Evolutionary conservation across 1,284 basidiomycete genomes (phyloP).

Genomic region (Microstroma glucosiphilum): DNA sequence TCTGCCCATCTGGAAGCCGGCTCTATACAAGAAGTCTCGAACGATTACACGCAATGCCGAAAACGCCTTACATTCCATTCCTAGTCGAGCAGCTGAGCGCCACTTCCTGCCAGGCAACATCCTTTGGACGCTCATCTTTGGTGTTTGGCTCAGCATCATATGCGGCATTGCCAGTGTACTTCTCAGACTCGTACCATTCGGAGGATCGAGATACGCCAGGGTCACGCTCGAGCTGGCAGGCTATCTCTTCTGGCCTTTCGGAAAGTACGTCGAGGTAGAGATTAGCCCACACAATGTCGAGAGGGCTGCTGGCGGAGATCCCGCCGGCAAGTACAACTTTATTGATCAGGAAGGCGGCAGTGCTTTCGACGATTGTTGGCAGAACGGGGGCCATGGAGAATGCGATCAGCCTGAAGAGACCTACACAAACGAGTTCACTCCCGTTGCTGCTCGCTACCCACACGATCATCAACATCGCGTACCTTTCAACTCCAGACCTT

Average conservation of each 20-base stretch:
- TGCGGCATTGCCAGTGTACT: conserved; percentile 66
- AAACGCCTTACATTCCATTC: conserved; percentile 81
- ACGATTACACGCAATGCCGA: conserved; percentile 95
- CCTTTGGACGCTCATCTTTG: conserved; percentile 78
- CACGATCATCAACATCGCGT: conserved; percentile 35
- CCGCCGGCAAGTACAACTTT: conserved; percentile 12
- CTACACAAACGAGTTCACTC: conserved; percentile 50
- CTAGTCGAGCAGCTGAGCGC: conserved; percentile 82
- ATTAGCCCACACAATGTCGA: conserved; percentile 49
- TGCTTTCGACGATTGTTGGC: background rate
- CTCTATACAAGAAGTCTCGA: conserved; percentile 94
- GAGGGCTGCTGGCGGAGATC: conserved; percentile 20
- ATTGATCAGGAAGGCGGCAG: background rate
- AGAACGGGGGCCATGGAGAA: conserved; percentile 6
- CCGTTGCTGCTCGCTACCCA: conserved; percentile 37
- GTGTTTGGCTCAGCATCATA: conserved; percentile 68
- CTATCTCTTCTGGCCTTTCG: conserved; percentile 98
- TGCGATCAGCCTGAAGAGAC: conserved; percentile 37
- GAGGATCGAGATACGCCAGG: conserved; percentile 76
- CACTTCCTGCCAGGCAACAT: conserved; percentile 88
- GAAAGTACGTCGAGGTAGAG: conserved; percentile 88
- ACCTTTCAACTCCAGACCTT: conserved; percentile 29
- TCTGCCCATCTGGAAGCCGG: conserved; percentile 99
- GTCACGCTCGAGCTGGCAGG: conserved; percentile 85
- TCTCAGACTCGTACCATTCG: conserved; percentile 66